phyloP scores from a whole-genome alignment of 2,329 filamentous ascomycete genomes.

The Thyridium curvatum region DNA sequence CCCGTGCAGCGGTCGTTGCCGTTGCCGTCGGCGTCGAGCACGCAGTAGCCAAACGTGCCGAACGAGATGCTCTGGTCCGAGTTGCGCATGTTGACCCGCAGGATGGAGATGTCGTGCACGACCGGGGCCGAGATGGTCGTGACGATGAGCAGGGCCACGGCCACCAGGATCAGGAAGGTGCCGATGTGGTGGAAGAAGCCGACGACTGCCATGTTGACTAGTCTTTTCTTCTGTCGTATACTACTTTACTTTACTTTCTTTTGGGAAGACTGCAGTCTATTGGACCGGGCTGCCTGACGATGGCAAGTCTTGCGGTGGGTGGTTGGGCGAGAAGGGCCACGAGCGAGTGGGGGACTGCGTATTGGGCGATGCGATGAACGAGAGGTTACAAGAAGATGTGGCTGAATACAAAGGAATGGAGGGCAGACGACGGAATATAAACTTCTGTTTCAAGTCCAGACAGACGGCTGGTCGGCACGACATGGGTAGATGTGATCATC shows the following conservation, averaged over 20 bases:
- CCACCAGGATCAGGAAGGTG: constrained; percentile 48
- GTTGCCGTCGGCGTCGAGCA: constrained; percentile 11
- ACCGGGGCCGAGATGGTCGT: constrained; percentile 54
- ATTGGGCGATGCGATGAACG: too few relatives aligned
- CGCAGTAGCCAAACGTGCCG: constrained; percentile 57
- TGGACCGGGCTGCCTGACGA: constrained; percentile 2
- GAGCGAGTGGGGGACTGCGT: too few relatives aligned
- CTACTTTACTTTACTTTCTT: constrained; percentile 4
- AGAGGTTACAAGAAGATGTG: too few relatives aligned
- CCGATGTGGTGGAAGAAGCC: constrained; percentile 50
- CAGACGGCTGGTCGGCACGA: too few relatives aligned
- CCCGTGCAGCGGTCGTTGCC: constrained; percentile 39
- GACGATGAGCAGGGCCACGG: constrained; percentile 48
- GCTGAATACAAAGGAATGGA: too few relatives aligned
- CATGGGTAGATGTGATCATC: too few relatives aligned
- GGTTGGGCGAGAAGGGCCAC: too few relatives aligned
- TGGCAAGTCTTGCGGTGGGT: not conserved
- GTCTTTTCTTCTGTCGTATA: too few relatives aligned
- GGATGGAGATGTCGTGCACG: constrained; percentile 44
- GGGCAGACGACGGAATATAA: too few relatives aligned
- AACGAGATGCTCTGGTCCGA: constrained; percentile 36
- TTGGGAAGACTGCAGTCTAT: constrained; percentile 1
- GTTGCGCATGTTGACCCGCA: constrained; percentile 43
- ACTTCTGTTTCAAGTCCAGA: too few relatives aligned
- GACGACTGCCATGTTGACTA: constrained; percentile 37